Conservation (phyloP, 1,284 basidiomycete genomes). For the Macrocystidia cucumis region DNA sequence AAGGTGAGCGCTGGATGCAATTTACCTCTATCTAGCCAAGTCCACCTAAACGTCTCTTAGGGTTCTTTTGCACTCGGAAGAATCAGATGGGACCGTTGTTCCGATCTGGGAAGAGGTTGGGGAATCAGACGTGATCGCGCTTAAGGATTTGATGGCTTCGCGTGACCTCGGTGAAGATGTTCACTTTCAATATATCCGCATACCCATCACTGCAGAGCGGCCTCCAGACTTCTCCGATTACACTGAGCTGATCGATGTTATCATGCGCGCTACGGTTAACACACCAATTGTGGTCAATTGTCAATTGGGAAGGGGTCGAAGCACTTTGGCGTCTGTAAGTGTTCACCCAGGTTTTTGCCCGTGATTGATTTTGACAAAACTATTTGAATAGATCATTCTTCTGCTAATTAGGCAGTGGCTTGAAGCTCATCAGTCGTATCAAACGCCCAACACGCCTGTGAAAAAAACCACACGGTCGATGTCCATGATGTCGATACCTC, state of each 20-base stretch:
- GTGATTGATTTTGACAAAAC: no score
- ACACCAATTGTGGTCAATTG: conserved; percentile 94
- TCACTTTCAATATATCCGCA: conserved; percentile 73
- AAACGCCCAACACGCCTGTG: conserved; percentile 28
- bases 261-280: conserved; percentile 63
- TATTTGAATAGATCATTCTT: conserved; percentile 65
- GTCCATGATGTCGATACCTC: conserved; percentile 30
- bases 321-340: conserved; percentile 79
- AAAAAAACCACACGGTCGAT: conserved; percentile 24
- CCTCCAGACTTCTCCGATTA: conserved; percentile 67
- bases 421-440: conserved; percentile 28
- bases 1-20: conserved; percentile 31
- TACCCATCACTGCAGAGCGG: conserved; percentile 86
- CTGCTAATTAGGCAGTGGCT: conserved; percentile 88
- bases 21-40: background rate
- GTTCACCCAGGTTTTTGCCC: background rate
- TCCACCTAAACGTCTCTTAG: conserved; percentile 28
- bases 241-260: conserved; percentile 76
- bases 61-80: conserved; percentile 88
- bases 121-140: conserved; percentile 70
- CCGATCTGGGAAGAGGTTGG: conserved; percentile 94
- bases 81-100: conserved; percentile 81
- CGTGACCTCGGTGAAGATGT: conserved; percentile 40
- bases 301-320: conserved; percentile 93
- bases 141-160: conserved; percentile 86